Evolutionary conservation across 1,284 basidiomycete species (phyloP).

Genomic region (Puccinia horiana): DNA sequence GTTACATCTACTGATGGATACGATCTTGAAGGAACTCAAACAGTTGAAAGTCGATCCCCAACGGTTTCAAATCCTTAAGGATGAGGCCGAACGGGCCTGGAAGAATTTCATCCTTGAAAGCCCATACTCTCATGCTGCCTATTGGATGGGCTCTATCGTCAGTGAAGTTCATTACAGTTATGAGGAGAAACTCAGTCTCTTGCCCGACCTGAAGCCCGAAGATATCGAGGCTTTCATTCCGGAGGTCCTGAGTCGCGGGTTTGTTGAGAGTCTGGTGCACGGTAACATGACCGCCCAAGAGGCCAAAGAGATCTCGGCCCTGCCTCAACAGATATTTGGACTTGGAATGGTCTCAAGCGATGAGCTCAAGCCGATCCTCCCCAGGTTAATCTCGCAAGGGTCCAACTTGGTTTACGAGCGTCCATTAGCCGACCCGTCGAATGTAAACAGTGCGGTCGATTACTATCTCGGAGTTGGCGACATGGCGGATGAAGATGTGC

Average conservation of each 20-base stretch:
- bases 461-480: constrained; percentile 57
- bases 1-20: constrained; percentile 72
- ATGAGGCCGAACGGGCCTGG: constrained; percentile 65
- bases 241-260: constrained; percentile 69
- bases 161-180: constrained; percentile 32
- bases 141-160: constrained; percentile 37
- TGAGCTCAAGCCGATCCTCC: constrained; percentile 66
- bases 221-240: constrained; percentile 72
- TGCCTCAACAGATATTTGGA: constrained; percentile 70
- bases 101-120: constrained; percentile 43
- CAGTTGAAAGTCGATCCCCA: constrained; percentile 70
- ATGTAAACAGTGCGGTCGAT: constrained; percentile 73
- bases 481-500: constrained; percentile 63
- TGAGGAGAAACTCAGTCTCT: constrained; percentile 34
- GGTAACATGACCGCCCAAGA: constrained; percentile 88
- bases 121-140: constrained; percentile 27
- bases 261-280: constrained; percentile 75
- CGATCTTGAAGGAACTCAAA: constrained; percentile 74
- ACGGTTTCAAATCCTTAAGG: constrained; percentile 79
- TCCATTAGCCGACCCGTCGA: constrained; percentile 77
- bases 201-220: constrained; percentile 68
- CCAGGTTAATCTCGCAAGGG: constrained; percentile 67
- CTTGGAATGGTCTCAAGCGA: constrained; percentile 65
- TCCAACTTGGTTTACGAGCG: constrained; percentile 72
- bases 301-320: constrained; percentile 72